Percentiles rank a stretch among this genome's conserved stretches.
Conservation (phyloP, 306 rosid genomes). For the Acacia acuminata region DNA sequence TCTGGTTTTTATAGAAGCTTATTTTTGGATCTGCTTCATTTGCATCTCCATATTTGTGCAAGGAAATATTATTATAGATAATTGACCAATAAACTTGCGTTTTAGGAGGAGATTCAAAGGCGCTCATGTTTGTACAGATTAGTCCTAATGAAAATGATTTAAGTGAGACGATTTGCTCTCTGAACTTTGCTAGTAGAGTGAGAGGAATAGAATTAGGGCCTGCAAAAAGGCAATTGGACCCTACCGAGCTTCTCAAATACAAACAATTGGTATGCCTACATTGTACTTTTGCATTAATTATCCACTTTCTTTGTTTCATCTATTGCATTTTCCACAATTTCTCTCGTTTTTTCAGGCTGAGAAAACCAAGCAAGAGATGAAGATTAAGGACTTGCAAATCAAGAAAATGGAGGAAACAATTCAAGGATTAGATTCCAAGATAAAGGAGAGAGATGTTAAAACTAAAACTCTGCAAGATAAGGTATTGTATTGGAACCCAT, state of each 20-base stretch:
- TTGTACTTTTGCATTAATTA: conserved; percentile 9
- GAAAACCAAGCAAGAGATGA: conserved; percentile 73
- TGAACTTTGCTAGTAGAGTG: conserved; percentile 96
- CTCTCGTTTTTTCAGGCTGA: conserved; percentile 55
- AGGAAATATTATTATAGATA: not conserved
- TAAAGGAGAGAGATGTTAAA: conserved; percentile 80
- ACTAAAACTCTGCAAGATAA: conserved; percentile 78
- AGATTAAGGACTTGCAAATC: conserved; percentile 76
- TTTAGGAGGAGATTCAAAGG: conserved; percentile 95
- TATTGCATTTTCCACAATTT: conserved; percentile 11
- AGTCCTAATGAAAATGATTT: conserved; percentile 93
- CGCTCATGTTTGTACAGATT: conserved; percentile 96
- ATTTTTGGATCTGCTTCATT: not conserved
- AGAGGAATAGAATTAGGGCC: conserved; percentile 95
- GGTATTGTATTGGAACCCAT: conserved; percentile 46
- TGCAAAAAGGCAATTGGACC: conserved; percentile 83
- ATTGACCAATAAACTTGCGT: conserved; percentile 36
- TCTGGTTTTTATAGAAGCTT: conserved; percentile 18
- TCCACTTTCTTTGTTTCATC: not conserved
- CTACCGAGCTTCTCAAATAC: conserved; percentile 71
- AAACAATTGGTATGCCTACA: conserved; percentile 67
- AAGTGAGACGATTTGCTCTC: conserved; percentile 93
- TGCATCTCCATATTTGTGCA: not conserved
- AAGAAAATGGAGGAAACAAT: conserved; percentile 94
- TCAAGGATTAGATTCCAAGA: conserved; percentile 70